Percentiles rank a stretch among this genome's conserved stretches.
Conservation (phyloP, 257 asterid genomes). For the Mentha longifolia region DNA sequence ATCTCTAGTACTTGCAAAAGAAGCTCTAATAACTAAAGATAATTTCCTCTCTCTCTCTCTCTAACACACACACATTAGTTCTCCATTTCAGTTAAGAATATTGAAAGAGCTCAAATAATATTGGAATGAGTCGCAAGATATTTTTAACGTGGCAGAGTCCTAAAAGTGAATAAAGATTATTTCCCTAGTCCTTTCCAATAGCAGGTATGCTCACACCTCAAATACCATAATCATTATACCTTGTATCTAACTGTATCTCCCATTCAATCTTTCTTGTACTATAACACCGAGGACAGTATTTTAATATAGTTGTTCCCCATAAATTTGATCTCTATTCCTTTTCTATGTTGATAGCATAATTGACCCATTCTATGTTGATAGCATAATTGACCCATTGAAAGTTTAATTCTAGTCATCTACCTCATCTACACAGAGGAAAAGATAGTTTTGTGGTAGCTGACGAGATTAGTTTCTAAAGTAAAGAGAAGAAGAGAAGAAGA, state of each 20-base stretch:
- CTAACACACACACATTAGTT: too few relatives aligned
- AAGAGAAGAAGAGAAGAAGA: too few relatives aligned
- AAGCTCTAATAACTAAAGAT: constrained; percentile 5
- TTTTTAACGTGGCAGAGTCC: constrained; percentile 24
- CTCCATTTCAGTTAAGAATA: constrained; percentile 32
- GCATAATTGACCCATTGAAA: too few relatives aligned
- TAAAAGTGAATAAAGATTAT: constrained; percentile 26
- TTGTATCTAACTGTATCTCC: constrained; percentile 21
- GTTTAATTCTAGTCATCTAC: too few relatives aligned
- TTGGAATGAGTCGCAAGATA: constrained; percentile 25
- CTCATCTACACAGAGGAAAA: too few relatives aligned
- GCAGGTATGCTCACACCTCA: constrained; percentile 35
- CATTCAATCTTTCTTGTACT: constrained; percentile 22
- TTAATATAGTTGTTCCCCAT: not conserved
- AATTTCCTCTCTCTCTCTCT: too few relatives aligned
- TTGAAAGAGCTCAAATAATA: constrained; percentile 27
- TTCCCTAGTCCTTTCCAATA: constrained; percentile 17
- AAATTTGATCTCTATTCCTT: too few relatives aligned
- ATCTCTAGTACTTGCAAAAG: constrained; percentile 10
- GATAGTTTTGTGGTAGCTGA: too few relatives aligned
- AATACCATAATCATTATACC: constrained; percentile 20
- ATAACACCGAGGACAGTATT: constrained; percentile 1
- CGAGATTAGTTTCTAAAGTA: too few relatives aligned
- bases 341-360: too few relatives aligned
- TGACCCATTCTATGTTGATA: too few relatives aligned